phyloP scores from a whole-genome alignment of 805 yeast species.

The Wickerhamomyces ciferrii region DNA sequence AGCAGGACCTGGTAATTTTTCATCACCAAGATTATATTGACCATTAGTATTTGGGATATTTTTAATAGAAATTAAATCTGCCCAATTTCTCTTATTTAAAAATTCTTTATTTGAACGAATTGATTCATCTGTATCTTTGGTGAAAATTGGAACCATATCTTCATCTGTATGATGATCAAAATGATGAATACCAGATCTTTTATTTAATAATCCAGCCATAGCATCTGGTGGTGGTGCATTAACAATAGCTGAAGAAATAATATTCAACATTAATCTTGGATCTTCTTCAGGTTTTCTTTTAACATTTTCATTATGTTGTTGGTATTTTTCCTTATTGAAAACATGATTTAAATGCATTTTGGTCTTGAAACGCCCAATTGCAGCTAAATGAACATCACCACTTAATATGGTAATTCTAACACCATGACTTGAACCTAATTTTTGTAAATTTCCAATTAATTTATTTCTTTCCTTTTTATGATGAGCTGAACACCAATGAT shows the following conservation, averaged over 20 bases:
- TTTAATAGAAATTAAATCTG: constrained; percentile 54
- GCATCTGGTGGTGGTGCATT: constrained; percentile 92
- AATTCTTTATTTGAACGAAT: constrained; percentile 44
- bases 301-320: constrained; percentile 34
- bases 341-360: constrained; percentile 41
- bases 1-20: constrained; percentile 39
- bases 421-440: constrained; percentile 57
- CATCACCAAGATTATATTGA: constrained; percentile 23
- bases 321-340: constrained; percentile 25
- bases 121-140: constrained; percentile 49
- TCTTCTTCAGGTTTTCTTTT: constrained; percentile 56
- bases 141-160: constrained; percentile 73
- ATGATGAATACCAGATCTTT: constrained; percentile 60
- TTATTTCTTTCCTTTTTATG: constrained; percentile 84
- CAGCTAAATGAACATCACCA: constrained; percentile 92
- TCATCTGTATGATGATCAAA: constrained; percentile 66
- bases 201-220: constrained; percentile 70
- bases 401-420: constrained; percentile 79
- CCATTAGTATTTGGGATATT: constrained; percentile 23
- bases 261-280: constrained; percentile 72
- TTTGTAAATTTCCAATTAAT: constrained; percentile 55
- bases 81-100: constrained; percentile 67
- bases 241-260: constrained; percentile 84
- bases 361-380: constrained; percentile 71
- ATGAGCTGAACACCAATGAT: constrained; percentile 91